phyloP scores from a whole-genome alignment of 108 stramenopile genomes.

The Nitzschia sp. region DNA sequence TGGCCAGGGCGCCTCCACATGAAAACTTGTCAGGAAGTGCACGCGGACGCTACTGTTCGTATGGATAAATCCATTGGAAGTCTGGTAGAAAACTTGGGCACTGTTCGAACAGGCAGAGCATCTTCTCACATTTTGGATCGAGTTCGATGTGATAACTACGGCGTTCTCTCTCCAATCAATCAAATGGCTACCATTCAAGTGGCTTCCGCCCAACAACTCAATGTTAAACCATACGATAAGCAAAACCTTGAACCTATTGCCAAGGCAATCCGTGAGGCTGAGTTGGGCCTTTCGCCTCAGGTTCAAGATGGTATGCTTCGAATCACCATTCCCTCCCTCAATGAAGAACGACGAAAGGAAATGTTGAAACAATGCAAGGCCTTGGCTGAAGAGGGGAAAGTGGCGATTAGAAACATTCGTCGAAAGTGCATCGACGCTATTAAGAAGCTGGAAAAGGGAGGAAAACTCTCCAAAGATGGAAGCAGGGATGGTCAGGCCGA shows the following conservation, averaged over 20 bases:
- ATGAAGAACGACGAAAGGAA: conserved; percentile 95
- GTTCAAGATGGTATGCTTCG: conserved; percentile 90
- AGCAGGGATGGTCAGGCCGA: conserved; percentile 73
- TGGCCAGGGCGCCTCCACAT: too few relatives aligned
- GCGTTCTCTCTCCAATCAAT: conserved; percentile 85
- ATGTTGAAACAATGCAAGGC: conserved; percentile 90
- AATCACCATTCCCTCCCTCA: conserved; percentile 89
- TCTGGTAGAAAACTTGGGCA: conserved; percentile 65
- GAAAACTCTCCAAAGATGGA: conserved; percentile 85
- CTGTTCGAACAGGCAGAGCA: conserved; percentile 92
- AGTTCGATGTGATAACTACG: conserved; percentile 90
- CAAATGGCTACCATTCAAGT: conserved; percentile 88
- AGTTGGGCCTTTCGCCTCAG: conserved; percentile 84
- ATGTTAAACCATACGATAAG: conserved; percentile 88
- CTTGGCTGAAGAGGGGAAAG: conserved; percentile 94
- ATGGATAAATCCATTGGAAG: conserved; percentile 89
- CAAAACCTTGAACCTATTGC: conserved; percentile 69
- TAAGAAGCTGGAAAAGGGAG: conserved; percentile 91
- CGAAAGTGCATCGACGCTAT: conserved; percentile 85
- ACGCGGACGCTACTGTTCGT: conserved; percentile 63
- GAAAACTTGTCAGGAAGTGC: too few relatives aligned
- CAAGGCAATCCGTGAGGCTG: conserved; percentile 85
- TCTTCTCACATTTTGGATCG: conserved; percentile 86
- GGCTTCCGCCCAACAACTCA: conserved; percentile 84
- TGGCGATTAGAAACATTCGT: conserved; percentile 84